Evolutionary conservation across 129 eudicot species (phyloP).

Genomic region (Artemisia annua): DNA sequence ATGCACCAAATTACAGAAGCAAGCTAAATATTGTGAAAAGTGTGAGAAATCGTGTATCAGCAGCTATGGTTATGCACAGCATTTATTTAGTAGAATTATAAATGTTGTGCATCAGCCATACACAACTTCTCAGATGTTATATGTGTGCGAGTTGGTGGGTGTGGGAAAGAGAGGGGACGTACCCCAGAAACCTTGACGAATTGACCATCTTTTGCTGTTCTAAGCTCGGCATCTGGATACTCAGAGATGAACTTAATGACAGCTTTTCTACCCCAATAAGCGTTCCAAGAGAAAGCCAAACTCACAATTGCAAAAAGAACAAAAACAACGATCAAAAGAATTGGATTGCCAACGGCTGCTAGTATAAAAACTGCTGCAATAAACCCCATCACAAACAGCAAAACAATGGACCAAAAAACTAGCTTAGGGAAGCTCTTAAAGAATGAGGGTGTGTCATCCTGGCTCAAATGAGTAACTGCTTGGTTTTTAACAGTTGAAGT

Average conservation of each 20-base stretch:
- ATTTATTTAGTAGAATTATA: too few relatives aligned
- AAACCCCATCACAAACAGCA: slow-evolving; percentile 73
- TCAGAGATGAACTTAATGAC: slow-evolving; percentile 49
- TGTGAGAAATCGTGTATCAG: too few relatives aligned
- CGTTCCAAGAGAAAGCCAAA: slow-evolving; percentile 55
- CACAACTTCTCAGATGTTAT: too few relatives aligned
- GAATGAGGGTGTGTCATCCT: slow-evolving; percentile 47
- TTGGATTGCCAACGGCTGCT: slow-evolving; percentile 65
- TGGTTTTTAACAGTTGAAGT: slow-evolving; percentile 56
- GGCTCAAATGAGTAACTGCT: slow-evolving; percentile 68
- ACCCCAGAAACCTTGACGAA: slow-evolving; percentile 79
- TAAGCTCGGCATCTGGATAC: slow-evolving; percentile 71
- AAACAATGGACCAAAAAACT: slow-evolving; percentile 57
- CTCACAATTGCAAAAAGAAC: slow-evolving; percentile 56
- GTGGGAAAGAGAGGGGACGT: slow-evolving; percentile 17
- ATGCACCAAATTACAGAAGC: too few relatives aligned
- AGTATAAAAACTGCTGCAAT: slow-evolving; percentile 66
- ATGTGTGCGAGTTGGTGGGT: neutral
- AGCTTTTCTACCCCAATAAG: slow-evolving; percentile 49
- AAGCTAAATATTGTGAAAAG: too few relatives aligned
- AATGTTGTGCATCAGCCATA: too few relatives aligned
- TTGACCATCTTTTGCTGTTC: slow-evolving; percentile 75
- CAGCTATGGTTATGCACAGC: too few relatives aligned
- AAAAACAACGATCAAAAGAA: slow-evolving; percentile 62
- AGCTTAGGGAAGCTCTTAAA: slow-evolving; percentile 56